A percentile compares a stretch with the other conserved stretches of the same genome.
phyloP scores from a whole-genome alignment of 2,329 filamentous ascomycete genomes.

The Didymella segeticola region DNA sequence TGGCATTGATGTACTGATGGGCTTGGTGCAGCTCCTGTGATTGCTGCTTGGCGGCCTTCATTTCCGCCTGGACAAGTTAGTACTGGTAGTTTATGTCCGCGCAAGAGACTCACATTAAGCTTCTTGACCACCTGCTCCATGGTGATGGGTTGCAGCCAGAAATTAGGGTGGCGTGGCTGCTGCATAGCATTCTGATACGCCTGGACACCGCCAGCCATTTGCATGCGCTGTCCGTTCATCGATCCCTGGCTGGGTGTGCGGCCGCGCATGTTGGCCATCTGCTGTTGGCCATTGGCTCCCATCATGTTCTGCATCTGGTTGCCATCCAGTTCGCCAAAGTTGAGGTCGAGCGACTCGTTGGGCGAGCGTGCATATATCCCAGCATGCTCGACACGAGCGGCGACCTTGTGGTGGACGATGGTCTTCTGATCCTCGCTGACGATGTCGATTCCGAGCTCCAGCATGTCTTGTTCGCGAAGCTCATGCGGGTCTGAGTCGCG shows the following conservation, averaged over 20 bases:
- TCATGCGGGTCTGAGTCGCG: constrained; percentile 96
- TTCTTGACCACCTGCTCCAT: constrained; percentile 95
- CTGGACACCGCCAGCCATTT: constrained; percentile 62
- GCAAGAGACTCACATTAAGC: constrained; percentile 69
- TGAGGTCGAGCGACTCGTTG: constrained; percentile 83
- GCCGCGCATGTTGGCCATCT: constrained; percentile 70
- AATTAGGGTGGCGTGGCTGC: constrained; percentile 78
- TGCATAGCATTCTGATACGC: constrained; percentile 65
- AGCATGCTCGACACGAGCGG: constrained; percentile 94
- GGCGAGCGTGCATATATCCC: constrained; percentile 75
- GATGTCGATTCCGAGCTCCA: constrained; percentile 97
- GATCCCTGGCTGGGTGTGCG: constrained; percentile 64
- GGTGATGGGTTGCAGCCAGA: constrained; percentile 86
- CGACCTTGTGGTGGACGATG: constrained; percentile 97
- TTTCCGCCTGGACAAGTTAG: constrained; percentile 70
- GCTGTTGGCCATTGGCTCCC: constrained; percentile 68
- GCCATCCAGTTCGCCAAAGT: constrained; percentile 89
- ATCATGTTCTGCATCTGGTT: constrained; percentile 72
- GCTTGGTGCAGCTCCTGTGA: constrained; percentile 84
- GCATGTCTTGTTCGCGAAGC: constrained; percentile 85
- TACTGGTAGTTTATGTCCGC: constrained; percentile 24
- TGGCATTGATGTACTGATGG: constrained; percentile 77
- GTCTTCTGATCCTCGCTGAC: constrained; percentile 99
- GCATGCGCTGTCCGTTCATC: constrained; percentile 68
- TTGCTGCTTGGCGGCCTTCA: constrained; percentile 87